Evolutionary conservation across 257 asterid genomes (phyloP).

Genomic region (Henckelia pumila): DNA sequence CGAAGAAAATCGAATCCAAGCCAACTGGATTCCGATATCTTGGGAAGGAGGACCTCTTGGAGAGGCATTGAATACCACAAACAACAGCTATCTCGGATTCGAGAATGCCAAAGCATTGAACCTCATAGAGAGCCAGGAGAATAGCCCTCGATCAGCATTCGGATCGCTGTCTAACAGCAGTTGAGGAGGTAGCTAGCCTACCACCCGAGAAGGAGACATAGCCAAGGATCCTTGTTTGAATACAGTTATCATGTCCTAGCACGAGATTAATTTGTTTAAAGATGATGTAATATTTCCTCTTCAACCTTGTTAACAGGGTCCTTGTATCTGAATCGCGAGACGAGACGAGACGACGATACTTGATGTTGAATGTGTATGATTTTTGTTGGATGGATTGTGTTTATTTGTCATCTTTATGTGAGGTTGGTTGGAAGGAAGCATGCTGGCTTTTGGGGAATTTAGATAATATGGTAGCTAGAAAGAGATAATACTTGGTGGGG

Average conservation of each 20-base stretch:
- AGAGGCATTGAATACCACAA: conserved; percentile 65
- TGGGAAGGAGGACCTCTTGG: conserved; percentile 99
- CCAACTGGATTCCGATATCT: conserved; percentile 59
- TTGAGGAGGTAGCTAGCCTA: conserved; percentile 79
- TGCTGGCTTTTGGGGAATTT: conserved; percentile 42
- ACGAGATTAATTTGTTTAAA: background rate
- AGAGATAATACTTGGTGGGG: background rate
- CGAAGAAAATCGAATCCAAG: conserved; percentile 34
- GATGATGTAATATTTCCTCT: conserved; percentile 13
- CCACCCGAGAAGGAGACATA: conserved; percentile 49
- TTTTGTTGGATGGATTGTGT: conserved; percentile 22
- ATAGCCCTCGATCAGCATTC: conserved; percentile 46
- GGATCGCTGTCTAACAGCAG: conserved; percentile 77
- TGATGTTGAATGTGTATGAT: background rate
- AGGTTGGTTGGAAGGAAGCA: conserved; percentile 59
- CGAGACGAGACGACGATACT: background rate
- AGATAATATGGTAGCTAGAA: background rate
- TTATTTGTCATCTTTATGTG: conserved; percentile 4
- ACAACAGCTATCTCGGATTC: conserved; percentile 32
- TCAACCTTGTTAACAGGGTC: background rate
- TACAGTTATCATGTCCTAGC: conserved; percentile 12
- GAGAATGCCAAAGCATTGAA: conserved; percentile 43
- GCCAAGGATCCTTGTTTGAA: no score
- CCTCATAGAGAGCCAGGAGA: conserved; percentile 65
- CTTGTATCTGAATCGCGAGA: background rate